Evolutionary conservation across 345 rosid species (phyloP).

Genomic region (Eucalyptus decipiens): DNA sequence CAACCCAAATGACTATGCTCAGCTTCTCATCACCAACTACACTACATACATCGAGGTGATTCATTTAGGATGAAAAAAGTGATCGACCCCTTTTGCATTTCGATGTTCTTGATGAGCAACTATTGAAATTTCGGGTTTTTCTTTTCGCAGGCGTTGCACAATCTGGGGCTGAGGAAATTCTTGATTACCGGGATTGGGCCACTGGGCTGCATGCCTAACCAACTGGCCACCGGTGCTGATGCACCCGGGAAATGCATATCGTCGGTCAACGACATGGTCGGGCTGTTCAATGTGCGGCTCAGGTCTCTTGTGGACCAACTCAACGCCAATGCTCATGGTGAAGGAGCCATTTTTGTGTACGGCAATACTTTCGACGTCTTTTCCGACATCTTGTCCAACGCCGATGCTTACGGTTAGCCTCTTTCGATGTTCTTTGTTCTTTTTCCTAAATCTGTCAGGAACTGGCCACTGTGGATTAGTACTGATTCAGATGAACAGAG

Average conservation of each 20-base stretch:
- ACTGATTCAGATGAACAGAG: background rate
- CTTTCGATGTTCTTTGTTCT: background rate
- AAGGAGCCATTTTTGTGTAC: conserved; percentile 25
- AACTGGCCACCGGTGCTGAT: conserved; percentile 21
- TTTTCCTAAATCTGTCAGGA: background rate
- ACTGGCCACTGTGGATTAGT: background rate
- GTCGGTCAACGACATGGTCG: conserved; percentile 30
- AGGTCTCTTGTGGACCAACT: conserved; percentile 37
- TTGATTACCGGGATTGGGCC: conserved; percentile 49
- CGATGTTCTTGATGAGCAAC: background rate
- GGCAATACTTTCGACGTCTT: conserved; percentile 37
- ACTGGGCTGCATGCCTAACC: conserved; percentile 57
- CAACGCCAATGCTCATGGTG: background rate
- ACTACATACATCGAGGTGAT: conserved; percentile 27
- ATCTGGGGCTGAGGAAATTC: conserved; percentile 57
- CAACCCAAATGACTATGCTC: conserved; percentile 36
- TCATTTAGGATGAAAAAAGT: background rate
- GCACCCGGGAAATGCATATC: conserved; percentile 26
- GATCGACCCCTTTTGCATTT: background rate
- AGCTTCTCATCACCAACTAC: conserved; percentile 42
- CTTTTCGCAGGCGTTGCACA: conserved; percentile 21
- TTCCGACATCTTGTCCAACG: conserved; percentile 22
- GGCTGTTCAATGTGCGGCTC: conserved; percentile 28
- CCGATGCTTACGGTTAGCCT: conserved; percentile 14
- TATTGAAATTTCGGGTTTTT: background rate